phyloP scores from a whole-genome alignment of 164 flowering plant genomes.

The Kingdonia uniflora region DNA sequence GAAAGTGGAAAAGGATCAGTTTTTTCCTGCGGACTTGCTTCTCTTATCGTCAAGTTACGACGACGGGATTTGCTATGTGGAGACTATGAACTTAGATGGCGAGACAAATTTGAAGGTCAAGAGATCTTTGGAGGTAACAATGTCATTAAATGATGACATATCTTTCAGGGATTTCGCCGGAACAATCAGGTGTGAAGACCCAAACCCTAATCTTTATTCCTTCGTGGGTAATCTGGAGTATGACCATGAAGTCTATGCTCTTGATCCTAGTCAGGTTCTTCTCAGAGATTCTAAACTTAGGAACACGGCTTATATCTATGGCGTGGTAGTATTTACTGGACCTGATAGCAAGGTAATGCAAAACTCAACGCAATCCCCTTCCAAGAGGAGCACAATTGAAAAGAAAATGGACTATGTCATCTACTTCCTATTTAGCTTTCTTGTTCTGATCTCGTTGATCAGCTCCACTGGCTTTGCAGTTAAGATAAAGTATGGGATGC shows the following conservation, averaged over 20 bases:
- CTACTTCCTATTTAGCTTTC: constrained; percentile 43
- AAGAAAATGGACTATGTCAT: constrained; percentile 53
- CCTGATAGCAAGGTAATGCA: constrained; percentile 84
- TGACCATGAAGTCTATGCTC: constrained; percentile 41
- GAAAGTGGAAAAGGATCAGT: constrained; percentile 73
- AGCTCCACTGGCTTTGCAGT: constrained; percentile 62
- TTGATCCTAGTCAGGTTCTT: constrained; percentile 63
- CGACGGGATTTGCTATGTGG: constrained; percentile 82
- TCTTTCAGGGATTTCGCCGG: constrained; percentile 46
- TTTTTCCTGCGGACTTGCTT: constrained; percentile 79
- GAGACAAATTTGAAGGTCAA: constrained; percentile 81
- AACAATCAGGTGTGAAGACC: constrained; percentile 68
- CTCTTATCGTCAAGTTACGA: constrained; percentile 70
- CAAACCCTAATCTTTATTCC: constrained; percentile 67
- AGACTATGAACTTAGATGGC: constrained; percentile 87
- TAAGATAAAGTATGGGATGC: constrained; percentile 34
- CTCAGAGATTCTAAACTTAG: constrained; percentile 75
- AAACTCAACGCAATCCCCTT: constrained; percentile 67
- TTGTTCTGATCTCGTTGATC: constrained; percentile 48
- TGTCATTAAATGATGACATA: constrained; percentile 38
- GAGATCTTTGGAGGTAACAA: constrained; percentile 54
- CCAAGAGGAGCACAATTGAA: constrained; percentile 75
- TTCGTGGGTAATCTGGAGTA: constrained; percentile 62
- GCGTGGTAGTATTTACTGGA: constrained; percentile 75
- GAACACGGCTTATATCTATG: constrained; percentile 63